Conservation (phyloP, 371 early-diverging fungal species). For the Circinella umbellata region DNA sequence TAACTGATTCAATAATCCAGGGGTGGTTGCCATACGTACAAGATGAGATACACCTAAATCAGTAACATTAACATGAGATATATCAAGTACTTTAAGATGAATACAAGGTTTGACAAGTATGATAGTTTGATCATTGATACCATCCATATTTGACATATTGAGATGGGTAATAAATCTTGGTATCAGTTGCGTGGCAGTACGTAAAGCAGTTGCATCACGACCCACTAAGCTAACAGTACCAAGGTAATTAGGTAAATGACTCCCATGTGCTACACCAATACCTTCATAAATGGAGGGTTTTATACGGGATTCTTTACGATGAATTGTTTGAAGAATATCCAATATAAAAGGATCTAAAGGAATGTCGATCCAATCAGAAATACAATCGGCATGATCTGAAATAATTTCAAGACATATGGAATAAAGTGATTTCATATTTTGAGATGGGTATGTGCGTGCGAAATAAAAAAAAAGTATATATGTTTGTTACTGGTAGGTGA, state of each 20-base stretch:
- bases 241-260: not conserved
- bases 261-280: conserved; percentile 2
- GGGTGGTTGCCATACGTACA: not conserved
- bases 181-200: not conserved
- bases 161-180: conserved; percentile 13
- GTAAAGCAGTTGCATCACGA: not conserved
- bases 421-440: conserved; percentile 15
- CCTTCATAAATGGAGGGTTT: conserved; percentile 1
- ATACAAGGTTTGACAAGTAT: not conserved
- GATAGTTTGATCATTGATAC: conserved; percentile 1
- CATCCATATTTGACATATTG: conserved; percentile 1
- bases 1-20: not conserved
- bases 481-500: too few relatives aligned
- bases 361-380: conserved; percentile 5
- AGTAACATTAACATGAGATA: not conserved
- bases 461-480: not conserved
- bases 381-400: conserved; percentile 8
- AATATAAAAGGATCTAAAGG: conserved; percentile 18
- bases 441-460: not conserved
- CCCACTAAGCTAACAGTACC: not conserved
- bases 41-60: conserved; percentile 1
- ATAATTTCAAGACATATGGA: conserved; percentile 11
- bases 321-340: conserved; percentile 8
- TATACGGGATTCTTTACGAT: not conserved
- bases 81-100: conserved; percentile 14